Evolutionary conservation across 2,329 filamentous ascomycete genomes (phyloP), one percentile per base, ranked within the genome.

Genomic region (Xylaria sp.): DNA sequence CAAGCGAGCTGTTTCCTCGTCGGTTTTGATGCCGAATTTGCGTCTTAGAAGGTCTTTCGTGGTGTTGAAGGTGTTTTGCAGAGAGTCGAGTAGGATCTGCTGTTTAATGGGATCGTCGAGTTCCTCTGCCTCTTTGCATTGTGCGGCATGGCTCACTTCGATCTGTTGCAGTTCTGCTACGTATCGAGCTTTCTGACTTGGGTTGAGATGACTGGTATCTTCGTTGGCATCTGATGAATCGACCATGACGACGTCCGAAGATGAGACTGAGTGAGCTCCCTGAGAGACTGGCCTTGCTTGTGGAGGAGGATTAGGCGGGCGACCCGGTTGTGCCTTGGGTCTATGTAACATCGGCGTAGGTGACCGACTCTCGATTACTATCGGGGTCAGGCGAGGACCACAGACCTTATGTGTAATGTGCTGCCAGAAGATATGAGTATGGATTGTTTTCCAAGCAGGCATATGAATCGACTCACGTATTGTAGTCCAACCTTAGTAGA

Each of bases 11-110:
- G 68, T 70, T 60, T 78, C 76, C 0, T 75, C 74, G 2, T 78
- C 73, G 13, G 83, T 78, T 10, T 80, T 73, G 63, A 85, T 80
- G n/a, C 82, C 82, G 61, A 79, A 84, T 61, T 78, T 83, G 67
- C 83, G 84, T 10, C 83, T 77, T 2, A 83, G 79, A n/a, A 76
- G 76, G 56, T 80, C 83, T 67, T 83, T 81, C 59, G 81, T 83
- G 2, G 80, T 83, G 49, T 79, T 79, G 64, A 80, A 82, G 2
- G 76, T 77, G 63, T 84, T 84, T 47, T 78, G 78, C 1, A 84
- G 65, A 8, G 73, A 76, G 0, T 76, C 74, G 0, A 83, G 55
- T 52, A 65, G 71, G 1, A 13, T 63, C 60, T 63, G 73, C 54
- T 67, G 72, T 62, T 67, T 68, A 48, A 59, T 65, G 1, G 72